Evolutionary conservation across 805 yeast genomes (phyloP), one percentile per base, ranked within the genome.

Genomic region (Aciculoconidium aculeatum): DNA sequence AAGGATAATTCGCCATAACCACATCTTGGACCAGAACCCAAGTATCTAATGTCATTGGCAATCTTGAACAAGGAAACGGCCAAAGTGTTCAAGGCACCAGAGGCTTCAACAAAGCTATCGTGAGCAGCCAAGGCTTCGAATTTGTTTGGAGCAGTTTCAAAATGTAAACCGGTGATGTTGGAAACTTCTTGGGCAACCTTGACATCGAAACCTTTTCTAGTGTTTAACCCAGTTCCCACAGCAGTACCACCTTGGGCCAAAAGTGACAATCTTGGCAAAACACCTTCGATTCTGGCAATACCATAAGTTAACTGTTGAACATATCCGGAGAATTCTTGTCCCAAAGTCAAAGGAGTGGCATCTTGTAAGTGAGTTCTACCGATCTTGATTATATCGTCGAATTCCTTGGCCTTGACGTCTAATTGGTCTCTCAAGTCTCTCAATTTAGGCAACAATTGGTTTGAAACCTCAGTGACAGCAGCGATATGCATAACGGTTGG

Each of bases 401-500:
- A 58, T 38, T 56, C 62, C 18, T 49, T 44, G 10, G 53, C 34
- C 47, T 58, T 58, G 21, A 30, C 41, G 7, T 42, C 44, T 21
- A 58, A 46, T 3, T 59, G 45, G 40, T 58, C 60, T 14, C 59
- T 45, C 45, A 58, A 55, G n/a, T 50, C 46, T 11, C 36, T 47
- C 47, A 58, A 51, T 30, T 50, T 51, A 6, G 65, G 65, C 16
- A 58, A 28, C 42, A 58, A 51, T 6, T 42, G 30, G 20, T 36
- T 38, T 31, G 47, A 36, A 38, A 58, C 49, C 37, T 58, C 62
- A 16, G 50, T 46, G 31, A 58, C 63, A n/a, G 61, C 61, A 13
- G 65, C 65, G 40, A 58, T 58, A 44, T 58, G 65, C 65, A 58
- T 58, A 24, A 58, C 65, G 7, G 65, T 58, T 10, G 65, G 65